Base-by-base conservation (phyloP, 2,329 filamentous ascomycete species). In the Lecanosticta acicola region DNA sequence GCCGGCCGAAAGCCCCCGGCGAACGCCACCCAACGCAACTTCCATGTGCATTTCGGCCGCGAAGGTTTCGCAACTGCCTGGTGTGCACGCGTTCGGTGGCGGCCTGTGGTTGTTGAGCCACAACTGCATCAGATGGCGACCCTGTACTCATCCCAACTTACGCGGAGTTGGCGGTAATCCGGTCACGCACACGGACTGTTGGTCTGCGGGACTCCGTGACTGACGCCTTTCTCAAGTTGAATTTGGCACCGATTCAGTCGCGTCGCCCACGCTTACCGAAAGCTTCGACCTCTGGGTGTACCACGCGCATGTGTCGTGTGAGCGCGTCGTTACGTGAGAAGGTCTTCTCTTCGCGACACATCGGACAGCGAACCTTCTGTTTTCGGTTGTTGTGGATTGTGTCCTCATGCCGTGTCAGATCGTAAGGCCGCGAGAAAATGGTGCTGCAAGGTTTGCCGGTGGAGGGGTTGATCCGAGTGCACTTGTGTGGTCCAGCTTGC, bases 351-450 rank as follows among this genome's bases (percentile, higher is more conserved):
- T 97, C 90, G 1, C 87, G 89, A 69, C 93, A 98, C 39, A 95
- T 71, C 52, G 90, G 83, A 68, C 93, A 98, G 36, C 88, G 83
- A 5, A 96, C 89, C 73, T 97, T 97, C 66, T 90, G 83, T 75
- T 96, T 96, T 59, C 87, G 82, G 1, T 83, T 84, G 59, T 96
- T 96, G 76, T 97, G 93, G 54, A 97, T 97, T 0, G 93, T 97
- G 56, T 96, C 91, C 66, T 98, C 93, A 64, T 98, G 93, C 17
- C 93, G 79, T 0, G 93, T 98, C 42, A 98, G 76, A 67, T 98
- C 93, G 73, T 98, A 98, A 1, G 93, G 93, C 16, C 93, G 77
- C 1, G 91, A 96, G 68, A 98, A 97, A 43, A 95, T 76, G 0
- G 89, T 94, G 65, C 87, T 91, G 77, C 93, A 97, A 0, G 89